phyloP scores from a whole-genome alignment of 345 rosid genomes.

The Populus nigra region DNA sequence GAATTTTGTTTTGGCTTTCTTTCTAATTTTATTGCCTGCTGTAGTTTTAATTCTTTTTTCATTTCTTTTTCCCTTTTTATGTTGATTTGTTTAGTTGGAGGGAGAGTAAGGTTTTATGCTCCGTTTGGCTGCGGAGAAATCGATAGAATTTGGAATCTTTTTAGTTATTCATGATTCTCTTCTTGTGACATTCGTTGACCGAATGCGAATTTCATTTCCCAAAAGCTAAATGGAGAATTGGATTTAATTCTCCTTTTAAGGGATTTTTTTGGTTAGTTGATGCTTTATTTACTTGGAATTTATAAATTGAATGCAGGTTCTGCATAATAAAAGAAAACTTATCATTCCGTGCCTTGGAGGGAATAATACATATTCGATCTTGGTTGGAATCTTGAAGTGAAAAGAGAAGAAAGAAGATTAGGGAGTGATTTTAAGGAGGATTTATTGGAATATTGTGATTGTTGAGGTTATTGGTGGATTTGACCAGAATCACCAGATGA shows the following conservation, averaged over 20 bases:
- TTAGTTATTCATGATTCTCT: not conserved
- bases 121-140: not conserved
- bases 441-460: conserved; percentile 9
- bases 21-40: not conserved
- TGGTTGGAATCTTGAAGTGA: conserved; percentile 14
- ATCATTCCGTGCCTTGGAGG: not conserved
- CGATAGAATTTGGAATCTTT: not conserved
- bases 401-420: conserved; percentile 8
- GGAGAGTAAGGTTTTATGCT: not conserved
- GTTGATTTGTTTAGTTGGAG: not conserved
- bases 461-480: conserved; percentile 15
- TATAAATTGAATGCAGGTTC: conserved; percentile 16
- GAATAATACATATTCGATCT: conserved; percentile 1
- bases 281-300: not conserved
- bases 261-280: not conserved
- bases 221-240: not conserved
- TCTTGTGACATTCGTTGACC: not conserved
- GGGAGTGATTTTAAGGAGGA: conserved; percentile 2
- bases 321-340: not conserved
- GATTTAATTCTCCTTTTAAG: not conserved
- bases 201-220: not conserved
- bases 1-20: not conserved
- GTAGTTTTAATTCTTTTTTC: not conserved
- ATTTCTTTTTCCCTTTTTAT: not conserved
- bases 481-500: conserved; percentile 44